Base-by-base conservation (phyloP, 1,284 basidiomycete species). In the Caloboletus inedulis region DNA sequence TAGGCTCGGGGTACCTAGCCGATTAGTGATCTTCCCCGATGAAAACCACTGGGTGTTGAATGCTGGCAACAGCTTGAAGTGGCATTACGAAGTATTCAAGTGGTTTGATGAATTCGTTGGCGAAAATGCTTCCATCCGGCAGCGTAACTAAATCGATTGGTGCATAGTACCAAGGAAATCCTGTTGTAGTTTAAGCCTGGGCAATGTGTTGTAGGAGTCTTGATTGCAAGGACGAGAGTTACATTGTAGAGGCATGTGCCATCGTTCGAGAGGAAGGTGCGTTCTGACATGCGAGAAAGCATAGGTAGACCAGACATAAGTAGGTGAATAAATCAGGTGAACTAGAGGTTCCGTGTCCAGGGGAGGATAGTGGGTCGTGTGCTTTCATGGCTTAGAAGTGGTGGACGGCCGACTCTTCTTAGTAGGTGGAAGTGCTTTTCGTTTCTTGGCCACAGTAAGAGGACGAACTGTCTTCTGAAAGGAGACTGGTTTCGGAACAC, bases 31-130 rank as follows among this genome's bases (percentile, higher is more conserved):
- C 60, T 97, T 97, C 80, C 90, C 90, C 0, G 86, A 92, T 62
- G 94, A 97, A 75, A 96, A 96, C 63, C 94, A 96, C 69, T 95
- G 91, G 91, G 89, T 91, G 10, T 59, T 88, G 54, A 80, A 89
- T 52, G 85, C 85, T 57, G 84, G 84, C 48, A 91, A 91, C 62
- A 88, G 85, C 66, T 68, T 89, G 63, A 89, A 88, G 70, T 94
- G 88, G 87, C 89, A 95, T 69, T 77, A 87, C 59, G 94, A 97
- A 68, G 87, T 97, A 6, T 86, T 96, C 72, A 77, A 80, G 53
- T 96, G 91, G 91, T 84, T 94, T 56, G 80, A 91, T 58, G 74
- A 87, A 67, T 91, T 80, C 64, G 77, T 88, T 18, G 87, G 84
- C 37, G 48, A 65, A 21, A 54, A 52, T 7, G 48, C 47, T 16